A percentile compares a stretch with the other conserved stretches of the same genome.
phyloP scores from a whole-genome alignment of 495 filamentous ascomycete genomes.

The Aspergillus diversus region DNA sequence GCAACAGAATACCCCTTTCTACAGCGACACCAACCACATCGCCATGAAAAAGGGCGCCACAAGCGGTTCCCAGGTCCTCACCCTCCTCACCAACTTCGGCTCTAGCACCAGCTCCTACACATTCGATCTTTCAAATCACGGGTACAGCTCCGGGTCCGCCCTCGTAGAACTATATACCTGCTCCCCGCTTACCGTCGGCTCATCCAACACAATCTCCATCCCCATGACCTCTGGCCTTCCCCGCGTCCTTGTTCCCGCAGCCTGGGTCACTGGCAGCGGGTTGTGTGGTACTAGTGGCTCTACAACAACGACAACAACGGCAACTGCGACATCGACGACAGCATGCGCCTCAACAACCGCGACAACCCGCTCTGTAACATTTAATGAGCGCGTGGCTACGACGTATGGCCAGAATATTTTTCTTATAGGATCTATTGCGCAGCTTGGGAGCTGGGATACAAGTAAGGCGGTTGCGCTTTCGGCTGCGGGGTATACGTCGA shows the following conservation, averaged over 20 bases:
- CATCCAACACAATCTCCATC: conserved; percentile 34
- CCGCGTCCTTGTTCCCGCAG: conserved; percentile 1
- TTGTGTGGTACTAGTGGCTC: conserved; percentile 7
- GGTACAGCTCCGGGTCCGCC: conserved; percentile 32
- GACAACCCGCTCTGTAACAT: conserved; percentile 55
- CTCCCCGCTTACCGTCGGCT: conserved; percentile 36
- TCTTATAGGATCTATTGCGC: conserved; percentile 53
- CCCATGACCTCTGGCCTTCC: conserved; percentile 29
- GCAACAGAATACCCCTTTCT: conserved; percentile 53
- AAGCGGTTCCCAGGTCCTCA: conserved; percentile 55
- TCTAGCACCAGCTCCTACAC: conserved; percentile 38
- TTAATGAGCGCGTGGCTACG: conserved; percentile 58
- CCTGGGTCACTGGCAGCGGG: neutral
- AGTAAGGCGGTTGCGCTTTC: conserved; percentile 50
- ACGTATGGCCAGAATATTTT: conserved; percentile 61
- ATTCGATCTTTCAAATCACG: conserved; percentile 47
- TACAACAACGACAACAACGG: neutral
- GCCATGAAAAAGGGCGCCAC: conserved; percentile 64
- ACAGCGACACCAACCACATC: conserved; percentile 57
- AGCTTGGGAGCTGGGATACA: conserved; percentile 59
- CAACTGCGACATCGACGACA: conserved; percentile 2
- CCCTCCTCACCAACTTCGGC: conserved; percentile 50
- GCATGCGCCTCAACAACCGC: conserved; percentile 32
- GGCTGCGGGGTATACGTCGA: conserved; percentile 52
- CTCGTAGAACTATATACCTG: conserved; percentile 52